Evolutionary conservation across 208 protist species (phyloP), one percentile per base, ranked within the genome.

Genomic region (Strigomonas culicis): DNA sequence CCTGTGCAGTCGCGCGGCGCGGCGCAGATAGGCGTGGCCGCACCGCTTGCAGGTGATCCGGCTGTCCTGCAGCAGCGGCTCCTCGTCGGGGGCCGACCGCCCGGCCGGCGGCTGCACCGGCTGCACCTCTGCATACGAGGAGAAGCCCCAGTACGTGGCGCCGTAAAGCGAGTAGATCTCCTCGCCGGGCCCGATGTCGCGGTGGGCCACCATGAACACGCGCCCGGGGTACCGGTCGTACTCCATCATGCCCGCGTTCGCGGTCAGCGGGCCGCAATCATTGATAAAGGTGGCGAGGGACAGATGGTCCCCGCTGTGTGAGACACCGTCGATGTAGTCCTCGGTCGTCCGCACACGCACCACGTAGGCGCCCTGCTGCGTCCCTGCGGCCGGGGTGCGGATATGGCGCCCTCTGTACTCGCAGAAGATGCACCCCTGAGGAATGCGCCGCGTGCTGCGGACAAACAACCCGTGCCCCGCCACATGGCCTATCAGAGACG

Each of bases 231-330:
- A 75, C 27, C 67, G 41, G n/a, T 82, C 70, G 69, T 92, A 96
- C 68, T 96, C 90, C 73, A 84, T 84, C 68, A 96, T 80, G 56
- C 74, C 79, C 52, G 79, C 82, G 55, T 96, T 96, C 10, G 83
- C 86, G 15, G 49, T 44, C 19, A 43, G 39, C 1, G 87, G 84
- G 46, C 90, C 90, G 66, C 77, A 70, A 70, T 96, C 90, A 53
- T 96, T 96, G 72, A 96, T 93, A 63, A 96, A 90, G 0, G 90
- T 91, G 43, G 90, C 90, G 17, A 90, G 68, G 3, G 83, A 93
- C n/a, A 92, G 78, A 56, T 93, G 76, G 58, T 92, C 72, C 19
- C 78, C 78, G 15, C 49, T 63, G 11, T 71, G 68, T 24, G 74
- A 77, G 36, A 89, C 74, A 25, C 86, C 86, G 69, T 96, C 86